A percentile compares a stretch with the other conserved stretches of the same genome.
Evolutionary conservation across 495 filamentous ascomycete genomes (phyloP).

Genomic region (Trichoderma gamsii): DNA sequence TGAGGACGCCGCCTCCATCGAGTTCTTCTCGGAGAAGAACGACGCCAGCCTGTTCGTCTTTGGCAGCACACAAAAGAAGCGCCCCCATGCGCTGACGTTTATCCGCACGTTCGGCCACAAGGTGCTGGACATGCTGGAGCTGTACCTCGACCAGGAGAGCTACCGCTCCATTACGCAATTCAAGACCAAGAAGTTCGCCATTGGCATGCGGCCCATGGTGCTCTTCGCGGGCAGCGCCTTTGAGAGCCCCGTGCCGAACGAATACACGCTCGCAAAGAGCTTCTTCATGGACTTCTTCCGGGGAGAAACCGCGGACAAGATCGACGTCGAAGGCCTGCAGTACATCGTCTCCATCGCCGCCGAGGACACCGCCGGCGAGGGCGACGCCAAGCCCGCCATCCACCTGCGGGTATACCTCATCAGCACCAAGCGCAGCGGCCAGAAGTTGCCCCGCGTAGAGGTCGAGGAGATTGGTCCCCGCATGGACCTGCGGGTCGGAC

Average conservation of each 20-base stretch:
- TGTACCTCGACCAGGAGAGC: conserved; percentile 63
- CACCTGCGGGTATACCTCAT: conserved; percentile 82
- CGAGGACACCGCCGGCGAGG: conserved; percentile 54
- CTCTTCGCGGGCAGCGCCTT: conserved; percentile 79
- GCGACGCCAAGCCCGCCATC: conserved; percentile 57
- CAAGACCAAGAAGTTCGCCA: conserved; percentile 71
- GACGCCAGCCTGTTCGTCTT: conserved; percentile 75
- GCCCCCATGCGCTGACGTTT: conserved; percentile 83
- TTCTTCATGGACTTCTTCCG: conserved; percentile 88
- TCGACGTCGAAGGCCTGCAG: conserved; percentile 91
- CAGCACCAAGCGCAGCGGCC: conserved; percentile 75
- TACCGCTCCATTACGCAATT: conserved; percentile 67
- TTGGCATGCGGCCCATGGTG: conserved; percentile 83
- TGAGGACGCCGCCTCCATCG: conserved; percentile 76
- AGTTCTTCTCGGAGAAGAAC: conserved; percentile 94
- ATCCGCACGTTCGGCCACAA: conserved; percentile 74
- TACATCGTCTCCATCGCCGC: conserved; percentile 78
- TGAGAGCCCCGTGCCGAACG: conserved; percentile 65
- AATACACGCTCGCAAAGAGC: conserved; percentile 77
- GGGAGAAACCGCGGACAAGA: conserved; percentile 53
- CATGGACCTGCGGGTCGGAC: conserved; percentile 86
- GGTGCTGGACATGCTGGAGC: conserved; percentile 88
- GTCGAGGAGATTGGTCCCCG: conserved; percentile 92
- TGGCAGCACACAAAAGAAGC: conserved; percentile 81
- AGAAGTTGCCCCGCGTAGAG: conserved; percentile 83